Conservation (phyloP, 2,329 filamentous ascomycete genomes). For the Madurella fahalii region DNA sequence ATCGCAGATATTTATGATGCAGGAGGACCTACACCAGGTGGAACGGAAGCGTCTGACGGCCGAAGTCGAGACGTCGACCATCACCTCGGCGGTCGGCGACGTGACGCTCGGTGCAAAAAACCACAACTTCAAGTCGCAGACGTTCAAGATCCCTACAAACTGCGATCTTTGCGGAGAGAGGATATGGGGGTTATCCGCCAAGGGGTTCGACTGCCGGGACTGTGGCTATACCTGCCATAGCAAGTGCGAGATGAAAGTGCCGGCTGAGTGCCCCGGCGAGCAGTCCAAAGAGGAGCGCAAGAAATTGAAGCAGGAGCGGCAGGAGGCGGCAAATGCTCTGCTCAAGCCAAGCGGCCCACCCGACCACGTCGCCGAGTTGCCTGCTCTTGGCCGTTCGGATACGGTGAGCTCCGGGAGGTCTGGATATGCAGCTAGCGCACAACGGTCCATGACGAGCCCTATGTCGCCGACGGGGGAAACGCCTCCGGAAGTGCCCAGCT, state of each 20-base stretch:
- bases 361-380: slow-evolving; percentile 57
- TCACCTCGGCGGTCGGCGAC: slow-evolving; percentile 87
- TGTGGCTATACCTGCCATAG: slow-evolving; percentile 98
- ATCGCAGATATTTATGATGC: slow-evolving; percentile 73
- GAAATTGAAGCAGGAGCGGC: slow-evolving; percentile 81
- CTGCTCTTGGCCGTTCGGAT: slow-evolving; percentile 70
- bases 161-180: slow-evolving; percentile 95
- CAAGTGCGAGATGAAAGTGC: slow-evolving; percentile 99
- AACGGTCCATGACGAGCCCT: slow-evolving; percentile 67
- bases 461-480: slow-evolving; percentile 51
- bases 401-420: slow-evolving; percentile 90
- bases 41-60: slow-evolving; percentile 81
- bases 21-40: slow-evolving; percentile 79
- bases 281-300: slow-evolving; percentile 93
- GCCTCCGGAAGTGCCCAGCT: slow-evolving; percentile 39
- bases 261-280: slow-evolving; percentile 91
- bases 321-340: slow-evolving; percentile 67
- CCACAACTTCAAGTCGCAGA: slow-evolving; percentile 98
- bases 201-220: slow-evolving; percentile 92
- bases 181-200: slow-evolving; percentile 95
- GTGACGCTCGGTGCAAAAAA: slow-evolving; percentile 88
- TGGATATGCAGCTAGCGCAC: slow-evolving; percentile 75
- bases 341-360: slow-evolving; percentile 45
- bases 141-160: slow-evolving; percentile 98
- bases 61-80: slow-evolving; percentile 89